These are phyloP conservation scores for Phlebiopsis gigantea DNA, from an alignment of 768 basidiomycete species.

Conservation along the genomic window DNA sequence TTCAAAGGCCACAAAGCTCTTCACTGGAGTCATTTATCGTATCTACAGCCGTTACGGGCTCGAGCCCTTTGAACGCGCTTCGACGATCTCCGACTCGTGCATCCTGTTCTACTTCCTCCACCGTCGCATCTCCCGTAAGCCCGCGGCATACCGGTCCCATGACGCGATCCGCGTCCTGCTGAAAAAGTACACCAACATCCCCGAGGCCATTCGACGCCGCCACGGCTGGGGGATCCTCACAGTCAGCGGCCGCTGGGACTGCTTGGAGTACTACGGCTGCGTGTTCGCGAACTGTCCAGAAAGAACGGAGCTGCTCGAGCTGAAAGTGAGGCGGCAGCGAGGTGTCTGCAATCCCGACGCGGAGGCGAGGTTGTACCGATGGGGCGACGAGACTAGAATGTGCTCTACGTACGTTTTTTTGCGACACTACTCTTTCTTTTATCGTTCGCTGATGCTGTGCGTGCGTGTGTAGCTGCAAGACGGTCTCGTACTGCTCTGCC, in stretches of 20 bases:
- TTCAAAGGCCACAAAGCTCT: constrained; percentile 17
- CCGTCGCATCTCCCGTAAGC: constrained; percentile 20
- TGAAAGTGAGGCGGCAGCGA: constrained; percentile 17
- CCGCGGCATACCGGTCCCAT: constrained; percentile 9
- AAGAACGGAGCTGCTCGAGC: constrained; percentile 15
- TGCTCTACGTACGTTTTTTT: constrained; percentile 18
- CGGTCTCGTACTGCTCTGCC: constrained; percentile 21
- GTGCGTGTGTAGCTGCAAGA: constrained; percentile 10
- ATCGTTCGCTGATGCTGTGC: not conserved
- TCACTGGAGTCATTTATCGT: constrained; percentile 19
- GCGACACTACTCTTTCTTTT: too few relatives aligned
- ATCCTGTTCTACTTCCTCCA: constrained; percentile 26
- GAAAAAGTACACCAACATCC: constrained; percentile 17
- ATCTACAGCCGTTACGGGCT: constrained; percentile 25
- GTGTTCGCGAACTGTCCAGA: constrained; percentile 19
- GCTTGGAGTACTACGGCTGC: constrained; percentile 21
- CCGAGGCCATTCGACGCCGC: constrained; percentile 13
- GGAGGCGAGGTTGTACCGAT: constrained; percentile 22
- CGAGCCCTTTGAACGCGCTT: constrained; percentile 21
- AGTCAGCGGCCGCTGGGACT: constrained; percentile 24
- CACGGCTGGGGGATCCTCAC: constrained; percentile 20
- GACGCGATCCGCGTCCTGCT: constrained; percentile 20
- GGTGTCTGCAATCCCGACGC: constrained; percentile 21
- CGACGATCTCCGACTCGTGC: constrained; percentile 7
- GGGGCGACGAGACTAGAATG: constrained; percentile 20